Percentiles rank a stretch among this genome's conserved stretches.
phyloP scores from a whole-genome alignment of 306 rosid genomes.

The Trifolium pratense region DNA sequence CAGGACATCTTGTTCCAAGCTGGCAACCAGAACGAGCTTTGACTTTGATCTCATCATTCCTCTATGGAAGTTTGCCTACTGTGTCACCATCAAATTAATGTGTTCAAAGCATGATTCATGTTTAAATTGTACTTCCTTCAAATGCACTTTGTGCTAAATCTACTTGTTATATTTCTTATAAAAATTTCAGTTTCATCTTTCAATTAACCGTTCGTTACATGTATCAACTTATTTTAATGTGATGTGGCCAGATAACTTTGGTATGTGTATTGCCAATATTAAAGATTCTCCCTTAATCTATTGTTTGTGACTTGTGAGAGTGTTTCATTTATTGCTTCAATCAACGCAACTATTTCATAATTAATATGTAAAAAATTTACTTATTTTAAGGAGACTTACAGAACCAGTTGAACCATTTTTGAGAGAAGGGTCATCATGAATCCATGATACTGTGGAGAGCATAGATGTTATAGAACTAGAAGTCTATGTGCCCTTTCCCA shows the following conservation, averaged over 20 bases:
- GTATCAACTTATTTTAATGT: not conserved
- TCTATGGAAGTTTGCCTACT: conserved; percentile 49
- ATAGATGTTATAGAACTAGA: conserved; percentile 47
- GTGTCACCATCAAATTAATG: conserved; percentile 33
- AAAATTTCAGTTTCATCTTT: not conserved
- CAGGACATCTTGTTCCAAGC: conserved; percentile 68
- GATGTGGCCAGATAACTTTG: too few species aligned
- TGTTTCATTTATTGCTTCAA: too few species aligned
- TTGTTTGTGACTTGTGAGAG: too few species aligned
- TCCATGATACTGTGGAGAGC: too few species aligned
- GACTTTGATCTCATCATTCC: conserved; percentile 56
- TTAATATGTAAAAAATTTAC: too few species aligned
- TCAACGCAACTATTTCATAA: too few species aligned
- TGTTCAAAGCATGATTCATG: not conserved
- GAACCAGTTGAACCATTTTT: conserved; percentile 40
- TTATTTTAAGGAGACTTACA: conserved; percentile 35
- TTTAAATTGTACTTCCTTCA: not conserved
- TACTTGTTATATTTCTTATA: not conserved
- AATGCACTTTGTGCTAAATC: conserved; percentile 13
- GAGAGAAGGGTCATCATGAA: too few species aligned
- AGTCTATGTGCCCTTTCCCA: conserved; percentile 46
- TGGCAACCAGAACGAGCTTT: conserved; percentile 64
- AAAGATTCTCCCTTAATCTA: too few species aligned
- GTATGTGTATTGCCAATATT: too few species aligned
- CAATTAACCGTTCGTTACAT: not conserved